These are phyloP conservation scores for Alternaria ventricosa DNA, from an alignment of 2,329 filamentous ascomycete genomes.

Conservation along the genomic window DNA sequence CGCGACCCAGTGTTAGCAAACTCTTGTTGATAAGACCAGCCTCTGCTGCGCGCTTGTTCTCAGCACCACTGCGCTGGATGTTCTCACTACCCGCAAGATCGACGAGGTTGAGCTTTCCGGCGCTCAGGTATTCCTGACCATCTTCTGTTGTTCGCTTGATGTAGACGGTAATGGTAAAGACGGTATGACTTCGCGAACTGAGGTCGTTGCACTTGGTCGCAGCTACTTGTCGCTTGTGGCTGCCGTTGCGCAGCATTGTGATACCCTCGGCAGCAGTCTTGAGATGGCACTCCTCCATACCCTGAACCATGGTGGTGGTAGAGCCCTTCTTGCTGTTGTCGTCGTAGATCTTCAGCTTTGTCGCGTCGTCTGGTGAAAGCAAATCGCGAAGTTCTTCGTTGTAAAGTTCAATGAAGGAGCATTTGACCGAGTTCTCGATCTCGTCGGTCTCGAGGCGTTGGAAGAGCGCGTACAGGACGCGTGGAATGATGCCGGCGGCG, in stretches of 20 bases:
- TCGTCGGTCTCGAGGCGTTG: conserved; percentile 76
- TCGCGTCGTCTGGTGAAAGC: conserved; percentile 78
- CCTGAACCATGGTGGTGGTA: conserved; percentile 85
- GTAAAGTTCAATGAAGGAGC: conserved; percentile 98
- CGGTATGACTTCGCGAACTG: conserved; percentile 94
- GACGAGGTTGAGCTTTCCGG: conserved; percentile 94
- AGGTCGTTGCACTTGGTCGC: conserved; percentile 99
- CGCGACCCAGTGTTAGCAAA: conserved; percentile 88
- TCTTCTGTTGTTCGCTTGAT: conserved; percentile 81
- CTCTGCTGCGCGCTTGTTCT: conserved; percentile 96
- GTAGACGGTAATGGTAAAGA: conserved; percentile 94
- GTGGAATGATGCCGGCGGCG: conserved; percentile 91
- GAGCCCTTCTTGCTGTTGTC: conserved; percentile 85
- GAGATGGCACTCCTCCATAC: conserved; percentile 97
- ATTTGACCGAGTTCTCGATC: conserved; percentile 90
- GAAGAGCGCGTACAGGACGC: conserved; percentile 87
- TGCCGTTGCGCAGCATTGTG: conserved; percentile 85
- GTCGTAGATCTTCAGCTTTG: conserved; percentile 94
- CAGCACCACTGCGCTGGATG: conserved; percentile 93
- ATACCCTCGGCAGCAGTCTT: conserved; percentile 84
- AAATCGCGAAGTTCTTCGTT: conserved; percentile 96
- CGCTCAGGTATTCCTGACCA: conserved; percentile 87
- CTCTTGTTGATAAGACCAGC: conserved; percentile 98
- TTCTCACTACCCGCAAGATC: conserved; percentile 98
- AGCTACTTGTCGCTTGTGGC: conserved; percentile 94